Conservation (phyloP, 345 rosid species). For the Hirschfeldia incana region DNA sequence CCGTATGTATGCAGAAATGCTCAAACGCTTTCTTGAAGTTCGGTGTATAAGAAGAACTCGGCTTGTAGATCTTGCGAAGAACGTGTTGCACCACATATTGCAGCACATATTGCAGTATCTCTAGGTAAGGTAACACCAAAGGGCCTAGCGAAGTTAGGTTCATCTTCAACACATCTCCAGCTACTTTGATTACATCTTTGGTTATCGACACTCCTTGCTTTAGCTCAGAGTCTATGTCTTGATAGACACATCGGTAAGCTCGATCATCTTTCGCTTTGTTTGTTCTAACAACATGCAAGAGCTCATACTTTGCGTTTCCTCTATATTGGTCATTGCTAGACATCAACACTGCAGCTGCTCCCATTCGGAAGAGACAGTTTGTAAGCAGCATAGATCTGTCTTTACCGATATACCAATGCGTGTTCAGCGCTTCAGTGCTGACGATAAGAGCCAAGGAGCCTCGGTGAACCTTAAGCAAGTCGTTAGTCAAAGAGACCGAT, state of each 20-base stretch:
- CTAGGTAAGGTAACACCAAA: slow-evolving; percentile 50
- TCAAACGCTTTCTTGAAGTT: slow-evolving; percentile 63
- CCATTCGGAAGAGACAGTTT: slow-evolving; percentile 73
- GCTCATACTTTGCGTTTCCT: slow-evolving; percentile 51
- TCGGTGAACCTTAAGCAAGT: slow-evolving; percentile 51
- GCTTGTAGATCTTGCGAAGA: slow-evolving; percentile 34
- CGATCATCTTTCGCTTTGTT: slow-evolving; percentile 50
- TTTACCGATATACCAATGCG: slow-evolving; percentile 56
- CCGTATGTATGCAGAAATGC: slow-evolving; percentile 68
- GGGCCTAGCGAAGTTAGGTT: slow-evolving; percentile 55
- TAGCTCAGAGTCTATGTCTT: slow-evolving; percentile 55
- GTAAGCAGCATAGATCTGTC: slow-evolving; percentile 60
- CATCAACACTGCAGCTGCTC: slow-evolving; percentile 58
- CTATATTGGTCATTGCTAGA: slow-evolving; percentile 49
- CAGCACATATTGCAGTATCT: slow-evolving; percentile 44
- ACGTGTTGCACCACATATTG: slow-evolving; percentile 34
- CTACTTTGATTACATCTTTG: slow-evolving; percentile 51
- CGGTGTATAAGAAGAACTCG: slow-evolving; percentile 42
- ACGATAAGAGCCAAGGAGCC: slow-evolving; percentile 56
- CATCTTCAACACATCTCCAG: slow-evolving; percentile 51
- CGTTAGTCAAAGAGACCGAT: slow-evolving; percentile 56
- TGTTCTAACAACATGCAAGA: slow-evolving; percentile 46
- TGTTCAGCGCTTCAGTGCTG: slow-evolving; percentile 52
- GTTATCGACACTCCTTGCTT: slow-evolving; percentile 52
- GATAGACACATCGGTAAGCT: slow-evolving; percentile 54